A percentile compares a stretch with the other conserved stretches of the same genome.
phyloP scores from a whole-genome alignment of 2,329 filamentous ascomycete genomes.

The Aspergillus spinulosporus region DNA sequence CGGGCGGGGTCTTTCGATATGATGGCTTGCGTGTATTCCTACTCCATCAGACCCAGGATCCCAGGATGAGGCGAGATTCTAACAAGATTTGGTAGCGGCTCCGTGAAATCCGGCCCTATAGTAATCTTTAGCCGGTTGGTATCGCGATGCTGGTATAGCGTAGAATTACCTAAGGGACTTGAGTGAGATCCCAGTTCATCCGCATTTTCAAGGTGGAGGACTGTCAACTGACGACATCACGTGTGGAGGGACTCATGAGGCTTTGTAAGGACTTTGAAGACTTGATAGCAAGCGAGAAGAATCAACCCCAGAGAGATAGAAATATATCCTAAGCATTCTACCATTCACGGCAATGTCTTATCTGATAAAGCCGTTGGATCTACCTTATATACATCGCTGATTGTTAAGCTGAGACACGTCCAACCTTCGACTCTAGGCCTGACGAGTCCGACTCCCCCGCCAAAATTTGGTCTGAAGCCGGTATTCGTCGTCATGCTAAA shows the following conservation, averaged over 20 bases:
- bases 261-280: neutral
- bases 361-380: too few species aligned
- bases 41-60: slow-evolving; percentile 1
- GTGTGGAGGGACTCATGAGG: neutral
- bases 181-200: neutral
- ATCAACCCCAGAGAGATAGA: too few species aligned
- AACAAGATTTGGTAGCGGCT: neutral
- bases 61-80: neutral
- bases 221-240: neutral
- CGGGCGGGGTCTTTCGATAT: slow-evolving; percentile 4
- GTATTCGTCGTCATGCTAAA: neutral
- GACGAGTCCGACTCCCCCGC: neutral
- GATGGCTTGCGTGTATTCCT: slow-evolving; percentile 3
- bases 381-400: neutral
- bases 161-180: neutral
- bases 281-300: too few species aligned
- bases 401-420: neutral
- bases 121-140: neutral
- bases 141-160: too few species aligned
- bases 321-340: too few species aligned
- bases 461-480: neutral
- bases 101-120: too few species aligned
- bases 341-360: too few species aligned
- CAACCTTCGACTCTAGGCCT: neutral
- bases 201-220: neutral